Evolutionary conservation across 768 basidiomycete species (phyloP), one percentile per base, ranked within the genome.

Genomic region (Lactarius sanguifluus): DNA sequence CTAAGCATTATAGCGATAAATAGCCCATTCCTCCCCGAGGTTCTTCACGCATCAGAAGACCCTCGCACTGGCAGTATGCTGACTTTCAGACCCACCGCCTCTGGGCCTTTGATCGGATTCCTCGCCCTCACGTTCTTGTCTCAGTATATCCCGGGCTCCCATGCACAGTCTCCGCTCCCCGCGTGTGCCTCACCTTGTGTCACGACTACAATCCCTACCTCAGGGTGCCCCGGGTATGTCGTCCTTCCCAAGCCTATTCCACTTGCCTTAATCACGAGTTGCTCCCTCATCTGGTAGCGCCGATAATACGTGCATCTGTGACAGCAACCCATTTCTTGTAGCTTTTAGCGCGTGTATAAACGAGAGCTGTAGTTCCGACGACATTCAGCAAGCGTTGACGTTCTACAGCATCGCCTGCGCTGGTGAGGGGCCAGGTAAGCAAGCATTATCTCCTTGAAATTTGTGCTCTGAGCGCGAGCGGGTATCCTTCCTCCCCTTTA

Each of bases 211-310:
- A 25, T 13, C n/a, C 4, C 2, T 15, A 2, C 16, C 2, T 5
- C 54, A 4, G 64, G 40, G 43, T 65, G 64, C 6, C 7, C 16
- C 23, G 0, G 9, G 59, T 65, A 18, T 23, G 64, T 15, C 23
- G 9, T 16, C 50, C 23, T 13, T 28, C 13, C 6, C 25, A 7
- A 15, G 50, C 50, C 50, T 50, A 52, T 28, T 52, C 23, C 13
- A 25, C 25, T 15, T 23, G 47, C 5, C 5, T 15, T 52, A 13
- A 25, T 15, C 10, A 20, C 5, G 50, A 52, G 25, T 13, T 13
- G 6, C 13, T 52, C 25, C 5, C 12, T 58, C 23, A 15, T 40
- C 38, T 15, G 38, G 38, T 40, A 64, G 64, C 23, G 20, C 34
- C 12, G 47, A 59, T 23, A 8, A 9, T 16, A 10, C 47, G 13